Base-by-base conservation (phyloP, 1,284 basidiomycete genomes). In the Neonothopanus nambi region DNA sequence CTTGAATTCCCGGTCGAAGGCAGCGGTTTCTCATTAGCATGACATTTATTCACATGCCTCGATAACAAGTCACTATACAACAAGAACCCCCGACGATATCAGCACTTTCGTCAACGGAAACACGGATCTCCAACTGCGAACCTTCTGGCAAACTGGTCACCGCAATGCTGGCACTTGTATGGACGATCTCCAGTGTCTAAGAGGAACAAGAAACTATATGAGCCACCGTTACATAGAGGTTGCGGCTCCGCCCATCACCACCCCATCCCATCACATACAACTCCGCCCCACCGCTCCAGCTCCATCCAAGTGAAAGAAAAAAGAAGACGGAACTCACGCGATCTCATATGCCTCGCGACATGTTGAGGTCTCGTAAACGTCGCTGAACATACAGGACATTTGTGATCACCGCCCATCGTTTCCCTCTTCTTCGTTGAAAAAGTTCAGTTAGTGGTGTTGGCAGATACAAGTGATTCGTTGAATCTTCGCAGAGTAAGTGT, bases 161-260 rank as follows among this genome's bases (percentile, higher is more conserved):
- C 91, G 68, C 93, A 95, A 61, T 88, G 83, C 67, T 88, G 86
- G 67, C 93, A 95, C 63, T 91, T 91, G 76, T 95, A 95, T 7
- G 92, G 92, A 45, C 92, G 79, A 75, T 94, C 91, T 57, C 92
- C 92, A n/a, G 92, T 94, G 70, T 95, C 89, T 91, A 67, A n/a
- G n/a, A n/a, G n/a, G n/a, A n/a, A n/a, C n/a, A n/a, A n/a, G n/a
- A n/a, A n/a, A n/a, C n/a, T n/a, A n/a, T n/a, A n/a, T n/a, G n/a
- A n/a, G n/a, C n/a, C n/a, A n/a, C n/a, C n/a, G n/a, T n/a, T n/a
- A n/a, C n/a, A n/a, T n/a, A n/a, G n/a, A n/a, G n/a, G n/a, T n/a
- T 33, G 13, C 30, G 30, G 30, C 30, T 33, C 30, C 30, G 30
- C 30, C n/a, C 30, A 33, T 8, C 30, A 42, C 17, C 7, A n/a